Base-by-base conservation (phyloP, 352 stramenopile genomes). In the Thalassiosira hispida region DNA sequence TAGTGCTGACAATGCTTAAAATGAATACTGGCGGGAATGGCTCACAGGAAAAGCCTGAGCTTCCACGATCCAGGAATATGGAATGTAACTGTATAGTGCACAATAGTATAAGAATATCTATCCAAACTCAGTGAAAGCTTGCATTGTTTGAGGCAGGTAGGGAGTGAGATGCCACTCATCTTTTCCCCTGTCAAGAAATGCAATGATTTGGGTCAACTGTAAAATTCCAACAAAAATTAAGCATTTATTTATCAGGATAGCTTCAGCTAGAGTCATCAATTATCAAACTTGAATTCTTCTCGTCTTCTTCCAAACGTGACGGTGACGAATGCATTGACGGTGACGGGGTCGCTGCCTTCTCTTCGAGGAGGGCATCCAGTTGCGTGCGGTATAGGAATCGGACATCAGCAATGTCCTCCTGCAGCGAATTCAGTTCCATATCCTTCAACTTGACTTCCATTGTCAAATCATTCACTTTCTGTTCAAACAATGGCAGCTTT, bases 341-440 rank as follows among this genome's bases (percentile, higher is more conserved):
- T n/a, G 11, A 25, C 31, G 33, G 22, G 31, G 52, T 29, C 18
- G 63, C 25, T 22, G 63, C 63, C 51, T 82, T 82, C 44, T 82
- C 65, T 42, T 84, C 86, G 12, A 92, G 27, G 2, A 92, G 67
- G 16, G 74, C 52, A 70, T 92, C 86, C 25, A 92, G 65, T 57
- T 92, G 87, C 0, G 49, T 68, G 7, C 84, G 66, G 62, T 92
- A 92, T 51, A 92, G 55, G 33, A 83, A 76, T 66, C 66, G 66
- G 1, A 92, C 80, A 70, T 92, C 87, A 31, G 63, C 63, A 70
- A 92, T 89, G 47, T 92, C 87, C 31, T 89, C 84, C 64, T 78
- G 73, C 16, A 92, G 61, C 53, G 62, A 83, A 22, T 80, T 25
- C 40, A 92, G 89, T 69, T 92, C 87, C 38, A 89, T 68, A 35